These are phyloP conservation scores for Eragrostis curvula DNA, from an alignment of 176 grass and related monocot genomes.

Conservation along the genomic window DNA sequence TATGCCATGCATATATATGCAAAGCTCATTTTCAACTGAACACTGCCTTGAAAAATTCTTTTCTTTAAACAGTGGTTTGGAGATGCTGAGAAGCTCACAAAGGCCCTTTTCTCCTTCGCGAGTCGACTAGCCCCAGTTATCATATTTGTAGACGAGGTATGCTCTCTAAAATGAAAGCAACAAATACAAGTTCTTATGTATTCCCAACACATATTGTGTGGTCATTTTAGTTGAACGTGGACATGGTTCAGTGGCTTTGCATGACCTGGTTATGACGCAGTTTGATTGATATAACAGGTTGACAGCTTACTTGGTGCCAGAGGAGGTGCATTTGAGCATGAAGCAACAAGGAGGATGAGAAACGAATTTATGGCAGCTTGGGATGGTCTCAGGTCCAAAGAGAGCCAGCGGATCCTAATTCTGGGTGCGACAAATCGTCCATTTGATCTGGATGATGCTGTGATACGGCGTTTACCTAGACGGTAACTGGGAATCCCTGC, in stretches of 20 bases:
- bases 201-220: background rate
- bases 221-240: constrained; percentile 9
- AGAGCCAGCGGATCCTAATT: constrained; percentile 90
- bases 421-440: constrained; percentile 95
- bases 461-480: constrained; percentile 95
- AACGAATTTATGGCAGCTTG: constrained; percentile 99
- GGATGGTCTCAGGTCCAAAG: constrained; percentile 94
- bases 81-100: constrained; percentile 96
- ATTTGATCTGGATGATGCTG: constrained; percentile 97
- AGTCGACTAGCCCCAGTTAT: constrained; percentile 84
- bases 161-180: constrained; percentile 29
- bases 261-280: background rate
- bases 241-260: background rate
- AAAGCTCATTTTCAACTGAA: constrained; percentile 37
- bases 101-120: constrained; percentile 97
- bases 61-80: constrained; percentile 91
- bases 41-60: constrained; percentile 17
- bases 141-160: constrained; percentile 98
- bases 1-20: constrained; percentile 17
- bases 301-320: constrained; percentile 94
- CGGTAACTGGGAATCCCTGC: constrained; percentile 45
- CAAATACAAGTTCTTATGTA: background rate
- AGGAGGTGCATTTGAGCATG: constrained; percentile 96
- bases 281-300: constrained; percentile 63
- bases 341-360: constrained; percentile 95